Evolutionary conservation across 345 rosid genomes (phyloP).

Genomic region (Eucalyptus erythrocorys): DNA sequence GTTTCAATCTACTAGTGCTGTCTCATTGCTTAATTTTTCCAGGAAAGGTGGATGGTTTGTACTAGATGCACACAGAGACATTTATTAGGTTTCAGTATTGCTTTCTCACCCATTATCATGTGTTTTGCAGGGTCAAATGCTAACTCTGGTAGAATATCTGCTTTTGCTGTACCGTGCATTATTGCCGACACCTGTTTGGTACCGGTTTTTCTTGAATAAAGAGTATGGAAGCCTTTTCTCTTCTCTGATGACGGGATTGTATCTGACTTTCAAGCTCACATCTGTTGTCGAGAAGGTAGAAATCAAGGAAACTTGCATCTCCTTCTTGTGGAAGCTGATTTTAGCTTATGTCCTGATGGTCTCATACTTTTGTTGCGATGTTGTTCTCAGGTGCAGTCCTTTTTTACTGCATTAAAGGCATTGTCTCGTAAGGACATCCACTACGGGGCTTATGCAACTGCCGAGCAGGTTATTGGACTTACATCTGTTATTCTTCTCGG

Average conservation of each 20-base stretch:
- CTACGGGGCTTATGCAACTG: conserved; percentile 94
- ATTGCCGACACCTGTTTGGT: conserved; percentile 85
- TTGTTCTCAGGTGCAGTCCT: conserved; percentile 69
- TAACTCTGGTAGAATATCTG: conserved; percentile 64
- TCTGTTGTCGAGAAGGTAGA: conserved; percentile 74
- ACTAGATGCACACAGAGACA: background rate
- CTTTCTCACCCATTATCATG: background rate
- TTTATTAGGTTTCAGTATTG: background rate
- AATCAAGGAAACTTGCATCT: background rate
- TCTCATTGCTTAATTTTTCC: background rate
- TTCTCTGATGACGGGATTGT: conserved; percentile 68
- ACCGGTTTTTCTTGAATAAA: conserved; percentile 77
- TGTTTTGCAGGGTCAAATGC: conserved; percentile 58
- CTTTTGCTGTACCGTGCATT: conserved; percentile 68
- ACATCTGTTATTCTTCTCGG: background rate
- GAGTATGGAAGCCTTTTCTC: conserved; percentile 87
- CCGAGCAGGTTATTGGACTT: conserved; percentile 68
- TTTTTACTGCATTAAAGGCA: conserved; percentile 81
- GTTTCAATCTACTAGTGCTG: background rate
- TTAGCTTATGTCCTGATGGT: background rate
- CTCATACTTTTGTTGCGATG: background rate
- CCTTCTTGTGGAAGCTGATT: background rate
- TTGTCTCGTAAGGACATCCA: conserved; percentile 90
- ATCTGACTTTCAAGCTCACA: conserved; percentile 72
- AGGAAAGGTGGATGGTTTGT: background rate